Base-by-base conservation (phyloP, 2,329 filamentous ascomycete species). In the Talaromyces sp. region DNA sequence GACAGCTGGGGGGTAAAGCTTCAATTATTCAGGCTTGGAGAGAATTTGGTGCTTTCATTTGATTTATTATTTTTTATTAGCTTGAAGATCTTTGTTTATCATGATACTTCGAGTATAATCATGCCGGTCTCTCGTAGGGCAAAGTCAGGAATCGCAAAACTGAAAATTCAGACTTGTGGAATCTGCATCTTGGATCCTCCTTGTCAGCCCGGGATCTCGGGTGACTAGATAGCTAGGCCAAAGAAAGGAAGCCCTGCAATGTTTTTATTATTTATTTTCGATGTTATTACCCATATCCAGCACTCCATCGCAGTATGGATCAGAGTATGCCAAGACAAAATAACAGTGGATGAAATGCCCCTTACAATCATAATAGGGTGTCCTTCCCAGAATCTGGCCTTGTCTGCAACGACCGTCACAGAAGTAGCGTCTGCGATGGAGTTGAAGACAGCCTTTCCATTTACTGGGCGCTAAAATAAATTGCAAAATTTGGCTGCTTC, bases 1-100 rank as follows among this genome's bases (percentile, higher is more conserved):
- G 66, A 69, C 66, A 69, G 67, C 63, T 67, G 58, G 59, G 55
- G 9, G n/a, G 19, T 16, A n/a, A n/a, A 24, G 22, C 9, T 20
- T 40, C 4, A 40, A 20, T 19, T n/a, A 4, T 16, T 20, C 20
- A 19, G 9, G 4, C 4, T 19, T 11, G 11, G 16, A 10, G 9
- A 10, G 37, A 20, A 40, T 8, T 8, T 3, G 37, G 4, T 36
- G 33, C 11, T 4, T n/a, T 17, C 14, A n/a, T 19, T 27, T 35
- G 11, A 5, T 35, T 35, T 35, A 35, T 35, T 35, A 13, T 35
- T 35, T 14, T 14, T 35, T 35, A n/a, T n/a, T n/a, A n/a, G n/a
- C n/a, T n/a, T n/a, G n/a, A n/a, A n/a, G n/a, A n/a, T n/a, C n/a
- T n/a, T n/a, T n/a, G n/a, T n/a, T n/a, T n/a, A n/a, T n/a, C n/a